Evolutionary conservation across 257 asterid genomes (phyloP), one percentile per base, ranked within the genome.

Genomic region (Catharanthus roseus): DNA sequence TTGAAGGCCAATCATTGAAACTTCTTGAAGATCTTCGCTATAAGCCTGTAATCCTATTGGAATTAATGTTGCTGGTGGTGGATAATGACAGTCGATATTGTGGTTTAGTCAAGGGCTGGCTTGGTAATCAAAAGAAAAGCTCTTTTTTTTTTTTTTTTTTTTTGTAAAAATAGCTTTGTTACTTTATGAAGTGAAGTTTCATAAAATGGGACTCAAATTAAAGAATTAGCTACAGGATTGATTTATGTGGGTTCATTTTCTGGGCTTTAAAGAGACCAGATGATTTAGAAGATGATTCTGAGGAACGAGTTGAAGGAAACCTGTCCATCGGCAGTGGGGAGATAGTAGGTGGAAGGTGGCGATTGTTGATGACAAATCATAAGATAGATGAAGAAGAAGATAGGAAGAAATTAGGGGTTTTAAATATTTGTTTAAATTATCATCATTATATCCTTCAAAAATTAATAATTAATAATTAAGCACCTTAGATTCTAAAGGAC

Each of bases 1-100:
- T 80, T 0, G 82, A 84, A 47, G 77, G 77, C 2, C 55, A 77
- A n/a, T 84, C 84, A 84, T 29, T 81, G 58, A 29, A 74, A 33
- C 15, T 78, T 2, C 64, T 84, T 0, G 74, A 61, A 29, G 67
- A 80, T 67, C 63, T 78, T 1, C 70, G 76, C 24, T 33, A 34
- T 12, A 63, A 67, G 9, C 71, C 71, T 10, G 75, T 72, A 10
- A 38, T 38, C 42, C 42, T 7, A 38, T 7, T 39, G 44, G 88
- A 84, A 0, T 51, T 67, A 63, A 68, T 83, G 79, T 77, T 84
- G 16, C 67, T 80, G 3, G 24, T 36, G 3, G 1, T 57, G 0
- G 60, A 67, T 1, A 53, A 44, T 4, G 38, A n/a, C 13, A 54
- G 26, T 0, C 68, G 77, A 12, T 5, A 38, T 0, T 80, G 81